Percentiles rank a stretch among this genome's conserved stretches.
Evolutionary conservation across 2,329 filamentous ascomycete species (phyloP).

Genomic region (Colletotrichum sp.): DNA sequence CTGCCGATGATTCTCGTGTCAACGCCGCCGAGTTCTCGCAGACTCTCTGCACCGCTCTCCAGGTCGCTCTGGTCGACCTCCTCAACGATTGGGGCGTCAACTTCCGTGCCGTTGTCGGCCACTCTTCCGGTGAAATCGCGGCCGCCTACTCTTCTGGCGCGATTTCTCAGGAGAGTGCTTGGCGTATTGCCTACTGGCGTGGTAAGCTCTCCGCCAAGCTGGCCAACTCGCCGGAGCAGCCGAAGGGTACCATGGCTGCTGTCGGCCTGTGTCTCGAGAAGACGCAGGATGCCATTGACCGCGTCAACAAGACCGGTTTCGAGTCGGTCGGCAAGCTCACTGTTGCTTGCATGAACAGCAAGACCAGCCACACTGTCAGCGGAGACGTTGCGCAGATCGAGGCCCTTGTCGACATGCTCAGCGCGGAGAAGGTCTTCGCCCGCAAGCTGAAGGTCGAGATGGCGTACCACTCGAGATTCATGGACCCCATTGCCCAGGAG

Average conservation of each 20-base stretch:
- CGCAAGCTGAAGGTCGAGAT: conserved; percentile 3
- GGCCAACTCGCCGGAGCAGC: neutral
- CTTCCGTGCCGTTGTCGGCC: neutral
- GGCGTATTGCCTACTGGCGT: conserved; percentile 54
- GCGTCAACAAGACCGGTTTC: neutral
- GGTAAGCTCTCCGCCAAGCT: conserved; percentile 40
- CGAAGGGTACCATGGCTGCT: neutral
- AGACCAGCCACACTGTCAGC: conserved; percentile 54
- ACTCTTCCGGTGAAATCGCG: conserved; percentile 26
- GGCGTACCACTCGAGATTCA: conserved; percentile 4
- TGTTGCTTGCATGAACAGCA: conserved; percentile 53
- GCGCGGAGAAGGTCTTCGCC: conserved; percentile 27
- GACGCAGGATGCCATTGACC: neutral
- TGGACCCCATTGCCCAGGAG: neutral
- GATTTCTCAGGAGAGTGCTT: conserved; percentile 40
- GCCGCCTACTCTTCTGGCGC: conserved; percentile 45
- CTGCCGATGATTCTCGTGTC: conserved; percentile 22
- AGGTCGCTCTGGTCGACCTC: conserved; percentile 44
- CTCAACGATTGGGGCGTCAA: neutral
- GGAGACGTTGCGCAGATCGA: conserved; percentile 50
- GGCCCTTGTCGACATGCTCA: conserved; percentile 38
- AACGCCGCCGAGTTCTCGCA: conserved; percentile 30
- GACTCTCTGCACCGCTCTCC: conserved; percentile 46
- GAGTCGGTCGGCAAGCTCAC: neutral
- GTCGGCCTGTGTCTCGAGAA: neutral